Percentiles rank a stretch among this genome's conserved stretches.
Conservation (phyloP, 225 moss, liverwort and hornwort species). For the Polytrichum formosum region DNA sequence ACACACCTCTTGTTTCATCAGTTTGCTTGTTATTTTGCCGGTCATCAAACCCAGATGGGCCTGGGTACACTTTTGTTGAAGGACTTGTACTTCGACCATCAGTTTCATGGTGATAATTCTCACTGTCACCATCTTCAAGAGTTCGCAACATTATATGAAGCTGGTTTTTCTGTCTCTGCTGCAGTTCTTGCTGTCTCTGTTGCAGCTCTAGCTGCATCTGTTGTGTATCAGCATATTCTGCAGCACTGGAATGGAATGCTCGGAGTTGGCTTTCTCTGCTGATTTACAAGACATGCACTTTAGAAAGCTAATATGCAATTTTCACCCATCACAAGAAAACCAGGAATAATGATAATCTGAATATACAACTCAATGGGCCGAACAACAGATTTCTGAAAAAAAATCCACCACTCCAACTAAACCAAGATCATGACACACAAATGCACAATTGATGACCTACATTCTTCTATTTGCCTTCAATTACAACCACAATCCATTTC, state of each 20-base stretch:
- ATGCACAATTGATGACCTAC: too few relatives aligned
- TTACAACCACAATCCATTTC: too few relatives aligned
- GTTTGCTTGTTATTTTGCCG: slow-evolving; percentile 20
- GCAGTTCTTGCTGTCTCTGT: slow-evolving; percentile 45
- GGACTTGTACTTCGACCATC: slow-evolving; percentile 42
- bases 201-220: slow-evolving; percentile 47
- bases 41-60: slow-evolving; percentile 15
- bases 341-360: too few relatives aligned
- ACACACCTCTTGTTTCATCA: slow-evolving; percentile 16
- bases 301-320: slow-evolving; percentile 10
- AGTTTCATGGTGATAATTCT: slow-evolving; percentile 44
- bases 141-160: slow-evolving; percentile 78
- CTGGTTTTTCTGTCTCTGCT: slow-evolving; percentile 78
- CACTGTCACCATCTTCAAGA: slow-evolving; percentile 87
- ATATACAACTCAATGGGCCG: too few relatives aligned
- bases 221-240: slow-evolving; percentile 73
- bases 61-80: slow-evolving; percentile 25
- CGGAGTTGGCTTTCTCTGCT: slow-evolving; percentile 99
- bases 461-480: too few relatives aligned
- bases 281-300: slow-evolving; percentile 29
- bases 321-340: too few relatives aligned
- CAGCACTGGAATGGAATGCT: slow-evolving; percentile 96
- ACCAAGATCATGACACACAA: too few relatives aligned
- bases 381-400: too few relatives aligned
- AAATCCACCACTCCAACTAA: too few relatives aligned